Percentiles rank a stretch among this genome's conserved stretches.
phyloP scores from a whole-genome alignment of 2,329 filamentous ascomycete species.

The Ophiostoma populinum region DNA sequence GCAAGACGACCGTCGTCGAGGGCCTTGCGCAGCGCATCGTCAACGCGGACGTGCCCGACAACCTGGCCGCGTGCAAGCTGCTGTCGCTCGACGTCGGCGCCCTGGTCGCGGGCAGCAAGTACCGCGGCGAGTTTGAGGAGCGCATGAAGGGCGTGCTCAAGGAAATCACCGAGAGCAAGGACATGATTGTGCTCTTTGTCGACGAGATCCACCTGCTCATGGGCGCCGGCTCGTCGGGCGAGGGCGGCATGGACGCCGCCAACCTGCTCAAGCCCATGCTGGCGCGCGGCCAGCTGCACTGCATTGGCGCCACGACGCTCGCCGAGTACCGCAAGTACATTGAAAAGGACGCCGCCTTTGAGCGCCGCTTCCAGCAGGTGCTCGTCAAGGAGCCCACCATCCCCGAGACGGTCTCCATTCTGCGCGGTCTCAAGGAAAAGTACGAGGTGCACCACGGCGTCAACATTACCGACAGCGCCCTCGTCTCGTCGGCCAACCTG shows the following conservation, averaged over 20 bases:
- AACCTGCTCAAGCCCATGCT: slow-evolving; percentile 98
- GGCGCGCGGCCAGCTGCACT: slow-evolving; percentile 88
- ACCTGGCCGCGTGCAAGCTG: slow-evolving; percentile 81
- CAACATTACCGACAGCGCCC: slow-evolving; percentile 83
- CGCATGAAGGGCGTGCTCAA: slow-evolving; percentile 98
- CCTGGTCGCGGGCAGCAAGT: slow-evolving; percentile 93
- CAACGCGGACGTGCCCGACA: slow-evolving; percentile 91
- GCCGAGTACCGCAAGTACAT: slow-evolving; percentile 97
- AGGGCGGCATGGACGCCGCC: slow-evolving; percentile 96
- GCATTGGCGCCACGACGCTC: slow-evolving; percentile 91
- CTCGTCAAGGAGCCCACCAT: slow-evolving; percentile 87
- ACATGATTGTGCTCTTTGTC: slow-evolving; percentile 95
- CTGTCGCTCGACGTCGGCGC: slow-evolving; percentile 91
- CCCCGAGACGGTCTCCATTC: slow-evolving; percentile 83
- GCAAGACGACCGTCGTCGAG: slow-evolving; percentile 96
- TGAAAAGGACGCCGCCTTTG: slow-evolving; percentile 94
- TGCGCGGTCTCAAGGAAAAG: slow-evolving; percentile 94
- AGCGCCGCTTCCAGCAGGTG: slow-evolving; percentile 96
- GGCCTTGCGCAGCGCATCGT: slow-evolving; percentile 90
- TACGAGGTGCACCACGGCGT: slow-evolving; percentile 98
- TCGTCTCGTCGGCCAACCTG: slow-evolving; percentile 79
- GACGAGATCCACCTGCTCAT: slow-evolving; percentile 98
- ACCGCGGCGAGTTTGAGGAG: slow-evolving; percentile 95
- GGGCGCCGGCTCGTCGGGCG: slow-evolving; percentile 86
- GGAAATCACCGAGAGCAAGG: slow-evolving; percentile 85